These are phyloP conservation scores for Microdochium bolleyi DNA, from an alignment of 2,329 filamentous ascomycete species.

Conservation along the genomic window DNA sequence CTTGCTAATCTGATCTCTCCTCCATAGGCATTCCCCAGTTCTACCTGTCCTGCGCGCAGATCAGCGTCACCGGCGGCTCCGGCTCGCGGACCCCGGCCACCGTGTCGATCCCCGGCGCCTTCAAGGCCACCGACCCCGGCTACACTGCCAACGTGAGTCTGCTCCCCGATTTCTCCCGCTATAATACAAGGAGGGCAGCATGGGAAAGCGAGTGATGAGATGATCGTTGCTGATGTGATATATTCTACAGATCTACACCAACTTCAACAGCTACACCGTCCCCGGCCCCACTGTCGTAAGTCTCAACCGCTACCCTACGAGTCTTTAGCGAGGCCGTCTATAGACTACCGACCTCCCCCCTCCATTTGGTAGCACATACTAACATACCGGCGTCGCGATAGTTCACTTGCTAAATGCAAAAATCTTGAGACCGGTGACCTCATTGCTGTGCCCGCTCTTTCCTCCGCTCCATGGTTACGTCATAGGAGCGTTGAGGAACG, in stretches of 20 bases:
- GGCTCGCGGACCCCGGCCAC: slow-evolving; percentile 20
- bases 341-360: no score
- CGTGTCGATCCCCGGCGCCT: slow-evolving; percentile 30
- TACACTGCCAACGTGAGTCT: slow-evolving; percentile 33
- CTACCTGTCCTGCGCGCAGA: slow-evolving; percentile 37
- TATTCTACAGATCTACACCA: slow-evolving; percentile 14
- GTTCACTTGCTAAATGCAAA: neutral
- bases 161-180: neutral
- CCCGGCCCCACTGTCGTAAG: slow-evolving; percentile 18
- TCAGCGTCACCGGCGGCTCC: slow-evolving; percentile 33
- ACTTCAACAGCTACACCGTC: slow-evolving; percentile 24
- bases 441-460: no score
- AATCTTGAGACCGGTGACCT: no score
- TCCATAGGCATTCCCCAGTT: slow-evolving; percentile 28
- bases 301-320: neutral
- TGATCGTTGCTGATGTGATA: neutral
- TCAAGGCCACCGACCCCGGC: slow-evolving; percentile 33
- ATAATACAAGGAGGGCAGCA: neutral
- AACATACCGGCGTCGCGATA: neutral
- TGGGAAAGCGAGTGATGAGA: neutral
- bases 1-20: no score
- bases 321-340: no score
- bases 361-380: no score
- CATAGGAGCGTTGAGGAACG: no score
- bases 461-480: no score